Conservation (phyloP, 1,284 basidiomycete species). For the Tetrapyrgos nigripes region DNA sequence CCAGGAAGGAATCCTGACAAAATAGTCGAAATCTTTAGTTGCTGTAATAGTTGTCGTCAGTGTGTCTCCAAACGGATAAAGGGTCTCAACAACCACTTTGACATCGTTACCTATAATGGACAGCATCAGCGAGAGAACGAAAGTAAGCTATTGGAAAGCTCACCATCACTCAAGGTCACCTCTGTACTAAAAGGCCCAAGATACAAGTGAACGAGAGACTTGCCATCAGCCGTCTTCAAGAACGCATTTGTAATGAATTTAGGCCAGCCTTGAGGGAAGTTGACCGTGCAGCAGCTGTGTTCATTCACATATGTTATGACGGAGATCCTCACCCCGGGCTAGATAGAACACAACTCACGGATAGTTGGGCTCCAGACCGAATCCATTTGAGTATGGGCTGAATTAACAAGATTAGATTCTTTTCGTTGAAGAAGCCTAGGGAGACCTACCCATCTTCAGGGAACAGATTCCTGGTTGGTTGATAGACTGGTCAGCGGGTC, state of each 20-base stretch:
- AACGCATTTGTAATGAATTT: slow-evolving; percentile 52
- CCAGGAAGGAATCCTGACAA: slow-evolving; percentile 50
- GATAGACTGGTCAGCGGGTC: background rate
- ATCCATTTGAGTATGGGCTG: slow-evolving; percentile 63
- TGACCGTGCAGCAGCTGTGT: slow-evolving; percentile 49
- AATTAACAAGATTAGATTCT: background rate
- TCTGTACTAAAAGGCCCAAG: slow-evolving; percentile 43
- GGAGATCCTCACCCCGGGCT: slow-evolving; percentile 5
- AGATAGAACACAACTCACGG: slow-evolving; percentile 39
- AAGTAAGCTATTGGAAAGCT: slow-evolving; percentile 1
- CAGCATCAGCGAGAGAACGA: background rate
- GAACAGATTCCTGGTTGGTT: slow-evolving; percentile 61
- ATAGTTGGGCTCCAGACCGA: slow-evolving; percentile 56
- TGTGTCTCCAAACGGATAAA: slow-evolving; percentile 51
- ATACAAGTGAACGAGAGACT: slow-evolving; percentile 46
- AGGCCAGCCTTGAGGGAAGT: slow-evolving; percentile 53
- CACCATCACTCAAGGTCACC: slow-evolving; percentile 40
- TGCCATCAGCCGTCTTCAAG: slow-evolving; percentile 40
- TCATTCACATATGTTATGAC: background rate
- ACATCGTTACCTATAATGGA: slow-evolving; percentile 31
- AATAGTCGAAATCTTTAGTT: slow-evolving; percentile 42
- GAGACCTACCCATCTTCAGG: slow-evolving; percentile 52
- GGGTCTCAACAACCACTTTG: slow-evolving; percentile 41
- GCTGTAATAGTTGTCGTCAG: slow-evolving; percentile 42
- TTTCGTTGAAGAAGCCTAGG: background rate